Percentiles rank a stretch among this genome's conserved stretches.
These are phyloP conservation scores for Fusarium heterosporum DNA, from an alignment of 2,329 filamentous ascomycete genomes.

Conservation along the genomic window DNA sequence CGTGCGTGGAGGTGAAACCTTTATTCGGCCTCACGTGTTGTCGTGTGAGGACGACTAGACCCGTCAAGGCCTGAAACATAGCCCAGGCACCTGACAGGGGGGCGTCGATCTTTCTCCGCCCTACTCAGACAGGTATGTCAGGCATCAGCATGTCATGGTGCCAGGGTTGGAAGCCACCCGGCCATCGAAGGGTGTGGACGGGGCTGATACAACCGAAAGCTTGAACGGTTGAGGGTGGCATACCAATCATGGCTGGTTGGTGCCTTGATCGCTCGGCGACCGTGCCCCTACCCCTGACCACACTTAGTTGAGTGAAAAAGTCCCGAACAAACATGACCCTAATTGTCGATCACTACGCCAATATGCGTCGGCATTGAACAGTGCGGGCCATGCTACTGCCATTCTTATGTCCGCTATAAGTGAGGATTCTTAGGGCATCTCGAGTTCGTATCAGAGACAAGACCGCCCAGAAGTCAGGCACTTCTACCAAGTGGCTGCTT, in stretches of 20 bases:
- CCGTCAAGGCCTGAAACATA: constrained; percentile 44
- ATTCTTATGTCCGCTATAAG: constrained; percentile 7
- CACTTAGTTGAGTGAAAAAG: constrained; percentile 23
- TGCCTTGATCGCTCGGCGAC: constrained; percentile 38
- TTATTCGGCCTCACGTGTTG: constrained; percentile 46
- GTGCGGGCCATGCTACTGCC: constrained; percentile 17
- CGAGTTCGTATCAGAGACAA: constrained; percentile 40
- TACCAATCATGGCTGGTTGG: constrained; percentile 38
- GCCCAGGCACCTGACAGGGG: constrained; percentile 39
- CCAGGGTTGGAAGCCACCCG: constrained; percentile 40
- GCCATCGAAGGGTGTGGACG: constrained; percentile 35
- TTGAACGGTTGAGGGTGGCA: constrained; percentile 36
- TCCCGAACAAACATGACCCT: constrained; percentile 20
- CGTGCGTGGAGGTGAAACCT: constrained; percentile 46
- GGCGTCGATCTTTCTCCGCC: constrained; percentile 36
- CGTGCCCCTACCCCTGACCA: constrained; percentile 16
- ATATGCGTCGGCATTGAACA: constrained; percentile 13
- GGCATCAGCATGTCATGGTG: constrained; percentile 32
- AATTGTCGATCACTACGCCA: constrained; percentile 26
- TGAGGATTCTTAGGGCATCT: constrained; percentile 20
- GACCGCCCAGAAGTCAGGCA: constrained; percentile 33
- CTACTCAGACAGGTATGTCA: constrained; percentile 30
- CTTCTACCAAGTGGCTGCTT: constrained; percentile 37
- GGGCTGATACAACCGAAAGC: constrained; percentile 38
- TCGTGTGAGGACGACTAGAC: constrained; percentile 39